These are phyloP conservation scores for Plasmodium billcollinsi DNA, from an alignment of 169 alveolate genomes.

Conservation along the genomic window DNA sequence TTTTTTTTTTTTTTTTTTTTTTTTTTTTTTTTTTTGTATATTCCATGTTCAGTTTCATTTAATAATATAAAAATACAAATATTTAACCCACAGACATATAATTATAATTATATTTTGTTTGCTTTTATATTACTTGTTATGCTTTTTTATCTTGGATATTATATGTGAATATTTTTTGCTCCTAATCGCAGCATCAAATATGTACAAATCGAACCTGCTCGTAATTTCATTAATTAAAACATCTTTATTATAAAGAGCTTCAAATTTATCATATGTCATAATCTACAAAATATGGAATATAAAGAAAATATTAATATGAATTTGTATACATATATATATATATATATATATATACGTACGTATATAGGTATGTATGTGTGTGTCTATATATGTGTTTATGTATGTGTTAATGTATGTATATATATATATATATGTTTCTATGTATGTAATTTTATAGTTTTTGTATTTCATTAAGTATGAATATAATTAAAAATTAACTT, in stretches of 20 bases:
- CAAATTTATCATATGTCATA: slow-evolving; percentile 65
- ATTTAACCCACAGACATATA: background rate
- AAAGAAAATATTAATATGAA: background rate
- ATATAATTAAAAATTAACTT: too few relatives aligned
- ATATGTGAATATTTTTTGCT: slow-evolving; percentile 38
- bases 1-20: background rate
- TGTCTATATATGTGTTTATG: too few relatives aligned
- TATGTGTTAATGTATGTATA: background rate
- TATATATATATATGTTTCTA: background rate
- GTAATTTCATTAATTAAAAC: slow-evolving; percentile 34
- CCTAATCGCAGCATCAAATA: slow-evolving; percentile 55
- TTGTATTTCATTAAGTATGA: background rate
- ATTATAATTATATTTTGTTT: background rate
- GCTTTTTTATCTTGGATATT: slow-evolving; percentile 59
- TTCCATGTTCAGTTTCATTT: too few relatives aligned
- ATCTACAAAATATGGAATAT: background rate
- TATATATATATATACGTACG: background rate
- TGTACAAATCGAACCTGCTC: slow-evolving; percentile 31
- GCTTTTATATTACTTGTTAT: slow-evolving; percentile 32
- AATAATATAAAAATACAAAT: background rate
- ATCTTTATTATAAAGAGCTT: slow-evolving; percentile 35
- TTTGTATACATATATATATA: background rate
- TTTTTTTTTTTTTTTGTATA: too few relatives aligned
- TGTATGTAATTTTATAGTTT: background rate
- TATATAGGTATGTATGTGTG: background rate